Evolutionary conservation across 805 yeast species (phyloP).

Genomic region (Lipomyces starkeyi): DNA sequence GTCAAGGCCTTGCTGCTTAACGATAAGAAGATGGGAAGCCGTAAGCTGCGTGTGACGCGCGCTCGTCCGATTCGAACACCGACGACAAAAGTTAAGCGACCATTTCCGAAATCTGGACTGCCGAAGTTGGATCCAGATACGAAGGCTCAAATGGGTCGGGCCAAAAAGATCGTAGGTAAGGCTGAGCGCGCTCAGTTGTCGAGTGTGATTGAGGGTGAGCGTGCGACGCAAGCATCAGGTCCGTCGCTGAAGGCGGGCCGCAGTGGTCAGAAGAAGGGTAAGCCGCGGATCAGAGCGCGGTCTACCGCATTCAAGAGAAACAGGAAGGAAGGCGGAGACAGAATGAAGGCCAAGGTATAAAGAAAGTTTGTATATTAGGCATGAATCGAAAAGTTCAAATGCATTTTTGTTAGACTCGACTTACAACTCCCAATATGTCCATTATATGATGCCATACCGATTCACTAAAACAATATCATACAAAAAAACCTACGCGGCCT

Average conservation of each 20-base stretch:
- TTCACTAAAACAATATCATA: background rate
- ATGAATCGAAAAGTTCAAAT: background rate
- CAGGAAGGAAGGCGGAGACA: slow-evolving; percentile 10
- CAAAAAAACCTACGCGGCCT: background rate
- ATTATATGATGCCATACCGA: slow-evolving; percentile 2
- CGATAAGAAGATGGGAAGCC: slow-evolving; percentile 61
- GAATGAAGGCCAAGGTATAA: background rate
- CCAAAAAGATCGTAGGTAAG: slow-evolving; percentile 72
- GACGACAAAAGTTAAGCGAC: slow-evolving; percentile 6
- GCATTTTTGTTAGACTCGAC: background rate
- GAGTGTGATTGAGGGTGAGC: slow-evolving; percentile 44
- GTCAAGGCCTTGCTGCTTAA: slow-evolving; percentile 80
- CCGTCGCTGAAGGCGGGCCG: slow-evolving; percentile 42
- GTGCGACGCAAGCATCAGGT: slow-evolving; percentile 40
- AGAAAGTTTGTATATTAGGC: background rate
- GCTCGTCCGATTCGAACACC: slow-evolving; percentile 52
- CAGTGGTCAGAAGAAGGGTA: slow-evolving; percentile 49
- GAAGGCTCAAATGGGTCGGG: slow-evolving; percentile 80
- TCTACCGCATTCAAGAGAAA: slow-evolving; percentile 58
- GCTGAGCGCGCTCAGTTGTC: slow-evolving; percentile 73
- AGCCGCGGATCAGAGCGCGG: slow-evolving; percentile 65
- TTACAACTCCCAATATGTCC: background rate
- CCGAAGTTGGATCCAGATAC: slow-evolving; percentile 64
- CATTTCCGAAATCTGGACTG: slow-evolving; percentile 39
- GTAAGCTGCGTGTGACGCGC: slow-evolving; percentile 80